phyloP scores from a whole-genome alignment of 768 basidiomycete species.

The Daedalea quercina region DNA sequence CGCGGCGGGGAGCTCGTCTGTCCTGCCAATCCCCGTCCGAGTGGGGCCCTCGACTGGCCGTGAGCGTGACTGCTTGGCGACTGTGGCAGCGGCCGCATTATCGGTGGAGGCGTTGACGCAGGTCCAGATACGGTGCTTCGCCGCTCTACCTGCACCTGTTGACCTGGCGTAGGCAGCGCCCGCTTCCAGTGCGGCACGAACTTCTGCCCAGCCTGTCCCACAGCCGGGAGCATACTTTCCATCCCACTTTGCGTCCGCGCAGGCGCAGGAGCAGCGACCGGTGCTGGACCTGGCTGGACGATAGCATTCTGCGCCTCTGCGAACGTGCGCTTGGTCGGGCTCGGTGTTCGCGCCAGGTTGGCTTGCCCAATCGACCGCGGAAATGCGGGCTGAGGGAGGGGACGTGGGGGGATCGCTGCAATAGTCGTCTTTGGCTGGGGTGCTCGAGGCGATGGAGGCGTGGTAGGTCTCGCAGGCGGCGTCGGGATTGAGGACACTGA shows the following conservation, averaged over 20 bases:
- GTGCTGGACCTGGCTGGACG: too few relatives aligned
- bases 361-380: constrained; percentile 10
- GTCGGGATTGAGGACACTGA: constrained; percentile 10
- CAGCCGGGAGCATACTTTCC: not conserved
- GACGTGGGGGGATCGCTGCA: constrained; percentile 9
- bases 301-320: constrained; percentile 6
- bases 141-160: constrained; percentile 13
- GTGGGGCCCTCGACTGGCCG: not conserved
- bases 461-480: not conserved
- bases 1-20: constrained; percentile 5
- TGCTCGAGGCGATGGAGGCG: not conserved
- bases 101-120: not conserved
- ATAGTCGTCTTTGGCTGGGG: constrained; percentile 4
- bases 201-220: constrained; percentile 17
- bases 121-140: constrained; percentile 11
- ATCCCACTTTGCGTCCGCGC: not conserved
- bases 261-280: too few relatives aligned
- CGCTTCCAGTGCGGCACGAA: constrained; percentile 42
- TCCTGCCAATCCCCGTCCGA: not conserved
- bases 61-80: constrained; percentile 1
- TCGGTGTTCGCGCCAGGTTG: constrained; percentile 9
- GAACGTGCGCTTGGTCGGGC: constrained; percentile 10
- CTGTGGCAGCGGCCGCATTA: constrained; percentile 12
- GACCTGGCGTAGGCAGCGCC: constrained; percentile 20
- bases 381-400: constrained; percentile 7